phyloP scores from a whole-genome alignment of 352 stramenopile genomes.

The Pythium pyrilobum region DNA sequence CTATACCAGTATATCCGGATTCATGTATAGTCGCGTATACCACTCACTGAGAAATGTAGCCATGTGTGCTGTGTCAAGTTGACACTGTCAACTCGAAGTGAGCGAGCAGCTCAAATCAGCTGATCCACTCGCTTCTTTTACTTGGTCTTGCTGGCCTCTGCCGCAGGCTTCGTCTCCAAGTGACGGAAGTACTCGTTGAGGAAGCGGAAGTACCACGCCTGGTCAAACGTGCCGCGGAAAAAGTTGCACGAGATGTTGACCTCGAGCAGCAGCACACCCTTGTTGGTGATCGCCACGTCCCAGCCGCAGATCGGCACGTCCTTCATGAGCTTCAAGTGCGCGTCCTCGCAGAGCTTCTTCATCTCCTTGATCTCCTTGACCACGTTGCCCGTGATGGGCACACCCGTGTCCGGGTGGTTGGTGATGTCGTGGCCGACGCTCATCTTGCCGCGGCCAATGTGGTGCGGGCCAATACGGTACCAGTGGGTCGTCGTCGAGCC shows the following conservation, averaged over 20 bases:
- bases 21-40: slow-evolving; percentile 13
- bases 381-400: slow-evolving; percentile 80
- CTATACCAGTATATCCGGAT: slow-evolving; percentile 6
- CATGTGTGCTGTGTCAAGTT: too few species aligned
- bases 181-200: slow-evolving; percentile 82
- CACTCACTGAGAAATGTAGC: slow-evolving; percentile 16
- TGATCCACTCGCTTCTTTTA: slow-evolving; percentile 22
- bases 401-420: slow-evolving; percentile 86
- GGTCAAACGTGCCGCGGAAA: slow-evolving; percentile 90
- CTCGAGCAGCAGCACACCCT: slow-evolving; percentile 85
- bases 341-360: slow-evolving; percentile 74
- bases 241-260: slow-evolving; percentile 96
- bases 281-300: slow-evolving; percentile 91
- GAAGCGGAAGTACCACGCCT: slow-evolving; percentile 84
- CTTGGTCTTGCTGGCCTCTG: slow-evolving; percentile 34
- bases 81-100: not conserved
- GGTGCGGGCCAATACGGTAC: slow-evolving; percentile 86
- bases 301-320: slow-evolving; percentile 90
- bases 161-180: slow-evolving; percentile 54
- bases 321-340: slow-evolving; percentile 90
- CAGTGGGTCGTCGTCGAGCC: slow-evolving; percentile 97
- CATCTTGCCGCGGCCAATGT: slow-evolving; percentile 70
- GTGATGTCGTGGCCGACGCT: slow-evolving; percentile 83
- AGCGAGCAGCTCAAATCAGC: not conserved
- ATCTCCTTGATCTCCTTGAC: slow-evolving; percentile 88